These are phyloP conservation scores for Scenedesmus sp. DNA, from an alignment of 163 green algal genomes.

Conservation along the genomic window DNA sequence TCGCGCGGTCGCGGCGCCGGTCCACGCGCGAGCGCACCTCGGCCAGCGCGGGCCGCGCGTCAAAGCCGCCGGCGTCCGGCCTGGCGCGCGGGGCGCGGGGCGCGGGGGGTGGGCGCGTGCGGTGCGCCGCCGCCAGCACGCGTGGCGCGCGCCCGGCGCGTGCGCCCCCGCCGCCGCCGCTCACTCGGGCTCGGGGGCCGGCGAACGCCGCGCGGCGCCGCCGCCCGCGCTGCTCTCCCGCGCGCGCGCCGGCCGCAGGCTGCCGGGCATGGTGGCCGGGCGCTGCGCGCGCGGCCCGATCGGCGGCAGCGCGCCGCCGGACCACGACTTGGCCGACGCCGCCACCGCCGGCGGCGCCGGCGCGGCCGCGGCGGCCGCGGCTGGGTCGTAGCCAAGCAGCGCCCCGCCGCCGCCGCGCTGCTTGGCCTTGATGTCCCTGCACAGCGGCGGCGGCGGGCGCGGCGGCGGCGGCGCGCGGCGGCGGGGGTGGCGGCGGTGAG, in stretches of 20 bases:
- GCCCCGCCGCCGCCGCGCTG: slow-evolving; percentile 8
- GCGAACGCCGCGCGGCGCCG: no score
- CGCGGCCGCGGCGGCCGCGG: not conserved
- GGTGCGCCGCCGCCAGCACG: no score
- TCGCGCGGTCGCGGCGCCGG: slow-evolving; percentile 18
- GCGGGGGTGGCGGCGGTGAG: no score
- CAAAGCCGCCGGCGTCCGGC: slow-evolving; percentile 4
- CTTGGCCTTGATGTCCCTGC: slow-evolving; percentile 36
- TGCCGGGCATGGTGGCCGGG: slow-evolving; percentile 26
- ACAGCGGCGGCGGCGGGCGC: no score
- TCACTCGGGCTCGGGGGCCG: slow-evolving; percentile 11
- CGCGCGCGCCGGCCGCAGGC: not conserved
- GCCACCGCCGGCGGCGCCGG: not conserved
- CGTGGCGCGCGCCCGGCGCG: no score
- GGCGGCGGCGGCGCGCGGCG: no score
- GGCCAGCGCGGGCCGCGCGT: not conserved
- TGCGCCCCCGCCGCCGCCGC: no score
- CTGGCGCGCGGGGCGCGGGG: no score
- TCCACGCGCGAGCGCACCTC: slow-evolving; percentile 33
- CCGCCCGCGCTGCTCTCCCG: no score
- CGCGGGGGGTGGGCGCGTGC: no score
- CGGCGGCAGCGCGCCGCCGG: not conserved
- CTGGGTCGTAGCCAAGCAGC: slow-evolving; percentile 10
- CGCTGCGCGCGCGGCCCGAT: not conserved
- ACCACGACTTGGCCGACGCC: not conserved